A percentile compares a stretch with the other conserved stretches of the same genome.
phyloP scores from a whole-genome alignment of 257 asterid genomes.

The Plantago elongata region DNA sequence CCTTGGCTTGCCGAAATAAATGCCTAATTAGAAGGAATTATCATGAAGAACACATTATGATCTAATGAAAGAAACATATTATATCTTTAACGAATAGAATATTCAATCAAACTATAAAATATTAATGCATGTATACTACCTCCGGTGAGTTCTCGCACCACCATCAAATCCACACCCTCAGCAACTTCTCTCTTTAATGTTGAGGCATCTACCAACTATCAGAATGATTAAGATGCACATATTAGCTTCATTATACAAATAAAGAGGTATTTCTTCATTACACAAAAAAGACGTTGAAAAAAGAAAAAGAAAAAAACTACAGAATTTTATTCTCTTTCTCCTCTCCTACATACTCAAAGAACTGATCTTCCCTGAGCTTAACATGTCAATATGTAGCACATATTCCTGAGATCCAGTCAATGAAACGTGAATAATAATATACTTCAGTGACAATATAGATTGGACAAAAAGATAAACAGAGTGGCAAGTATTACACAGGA shows the following conservation, averaged over 20 bases:
- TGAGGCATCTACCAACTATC: constrained; percentile 91
- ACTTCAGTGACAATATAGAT: background rate
- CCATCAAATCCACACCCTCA: constrained; percentile 97
- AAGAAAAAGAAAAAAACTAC: too few species aligned
- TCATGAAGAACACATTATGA: background rate
- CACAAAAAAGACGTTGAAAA: too few species aligned
- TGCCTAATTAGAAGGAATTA: constrained; percentile 41
- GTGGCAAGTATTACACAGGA: too few species aligned
- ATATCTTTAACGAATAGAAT: background rate
- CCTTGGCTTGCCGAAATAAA: constrained; percentile 96
- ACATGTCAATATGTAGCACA: too few species aligned
- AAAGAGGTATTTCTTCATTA: constrained; percentile 5
- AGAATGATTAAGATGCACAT: constrained; percentile 11
- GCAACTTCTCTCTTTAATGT: constrained; percentile 92
- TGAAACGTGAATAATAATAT: too few species aligned
- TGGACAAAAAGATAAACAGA: background rate
- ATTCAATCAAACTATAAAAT: background rate
- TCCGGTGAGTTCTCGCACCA: constrained; percentile 97
- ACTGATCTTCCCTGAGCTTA: too few species aligned
- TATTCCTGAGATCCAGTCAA: too few species aligned
- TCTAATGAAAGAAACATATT: background rate
- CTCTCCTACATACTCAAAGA: too few species aligned
- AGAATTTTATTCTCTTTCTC: background rate
- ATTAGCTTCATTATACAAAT: background rate
- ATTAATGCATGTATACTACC: constrained; percentile 38